These are phyloP conservation scores for Oleoguttula mirabilis DNA, from an alignment of 495 filamentous ascomycete species.

Conservation along the genomic window DNA sequence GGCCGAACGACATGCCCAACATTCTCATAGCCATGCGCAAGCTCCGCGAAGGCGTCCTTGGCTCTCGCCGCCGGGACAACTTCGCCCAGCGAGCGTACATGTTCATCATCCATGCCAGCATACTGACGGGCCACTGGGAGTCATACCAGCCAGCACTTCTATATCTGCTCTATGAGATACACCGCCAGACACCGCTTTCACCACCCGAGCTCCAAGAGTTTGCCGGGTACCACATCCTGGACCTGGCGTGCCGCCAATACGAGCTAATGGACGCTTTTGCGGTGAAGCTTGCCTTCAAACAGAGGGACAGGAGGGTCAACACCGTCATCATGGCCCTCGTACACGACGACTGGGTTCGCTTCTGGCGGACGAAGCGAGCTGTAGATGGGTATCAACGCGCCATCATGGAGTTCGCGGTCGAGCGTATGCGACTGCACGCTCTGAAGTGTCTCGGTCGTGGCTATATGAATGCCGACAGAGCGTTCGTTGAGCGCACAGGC, in stretches of 20 bases:
- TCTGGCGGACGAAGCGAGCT: constrained; percentile 54
- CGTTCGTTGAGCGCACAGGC: constrained; percentile 51
- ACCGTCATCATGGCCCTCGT: constrained; percentile 56
- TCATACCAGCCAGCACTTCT: constrained; percentile 83
- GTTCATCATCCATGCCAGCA: constrained; percentile 72
- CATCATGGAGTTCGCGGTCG: constrained; percentile 70
- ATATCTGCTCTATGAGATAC: constrained; percentile 61
- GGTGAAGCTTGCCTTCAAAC: constrained; percentile 45
- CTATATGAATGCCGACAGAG: constrained; percentile 60
- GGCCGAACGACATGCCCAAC: constrained; percentile 39
- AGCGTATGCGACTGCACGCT: constrained; percentile 53
- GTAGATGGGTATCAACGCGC: constrained; percentile 66
- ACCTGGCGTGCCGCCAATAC: constrained; percentile 74
- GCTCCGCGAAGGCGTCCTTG: constrained; percentile 76
- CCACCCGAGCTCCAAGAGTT: constrained; percentile 62
- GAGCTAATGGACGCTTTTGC: constrained; percentile 61
- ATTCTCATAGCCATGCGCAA: constrained; percentile 73
- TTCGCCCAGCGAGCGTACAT: constrained; percentile 38
- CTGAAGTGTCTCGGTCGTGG: constrained; percentile 72
- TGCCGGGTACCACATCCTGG: constrained; percentile 67
- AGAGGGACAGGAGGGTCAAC: constrained; percentile 52
- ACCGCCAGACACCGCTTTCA: constrained; percentile 46
- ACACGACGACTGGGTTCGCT: constrained; percentile 70
- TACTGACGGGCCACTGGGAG: constrained; percentile 65
- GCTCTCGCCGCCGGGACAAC: constrained; percentile 50